Conservation (phyloP, 805 yeast genomes). For the Yamadazyma scolyti region DNA sequence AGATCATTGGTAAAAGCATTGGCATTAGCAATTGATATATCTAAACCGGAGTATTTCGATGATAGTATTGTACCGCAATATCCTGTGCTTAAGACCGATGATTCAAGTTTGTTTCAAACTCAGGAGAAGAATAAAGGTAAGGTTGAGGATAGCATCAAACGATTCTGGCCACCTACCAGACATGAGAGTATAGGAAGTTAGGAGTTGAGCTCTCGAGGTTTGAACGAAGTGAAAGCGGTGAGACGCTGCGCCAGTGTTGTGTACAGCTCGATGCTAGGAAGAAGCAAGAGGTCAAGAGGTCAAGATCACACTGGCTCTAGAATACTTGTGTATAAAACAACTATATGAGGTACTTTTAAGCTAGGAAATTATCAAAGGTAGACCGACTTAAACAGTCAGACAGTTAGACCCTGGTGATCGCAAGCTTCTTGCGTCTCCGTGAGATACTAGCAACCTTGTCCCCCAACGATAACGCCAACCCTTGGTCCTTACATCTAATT, state of each 20-base stretch:
- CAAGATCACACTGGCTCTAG: background rate
- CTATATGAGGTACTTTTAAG: no score
- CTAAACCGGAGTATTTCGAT: conserved; percentile 11
- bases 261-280: no score
- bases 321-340: background rate
- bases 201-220: no score
- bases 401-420: conserved; percentile 11
- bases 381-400: background rate
- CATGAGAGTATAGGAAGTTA: no score
- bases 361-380: background rate
- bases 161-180: no score
- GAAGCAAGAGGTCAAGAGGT: no score
- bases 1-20: no score
- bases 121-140: conserved; percentile 12
- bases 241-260: no score
- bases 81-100: conserved; percentile 14
- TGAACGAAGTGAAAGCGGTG: no score
- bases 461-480: conserved; percentile 90
- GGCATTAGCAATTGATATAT: conserved; percentile 3
- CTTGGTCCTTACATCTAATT: conserved; percentile 97
- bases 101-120: conserved; percentile 15
- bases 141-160: conserved; percentile 6
- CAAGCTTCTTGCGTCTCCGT: conserved; percentile 34
- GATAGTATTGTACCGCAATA: conserved; percentile 12
- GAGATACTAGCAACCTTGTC: conserved; percentile 88